These are phyloP conservation scores for Irpex lacteus DNA, from an alignment of 1,284 basidiomycete species.

Conservation along the genomic window DNA sequence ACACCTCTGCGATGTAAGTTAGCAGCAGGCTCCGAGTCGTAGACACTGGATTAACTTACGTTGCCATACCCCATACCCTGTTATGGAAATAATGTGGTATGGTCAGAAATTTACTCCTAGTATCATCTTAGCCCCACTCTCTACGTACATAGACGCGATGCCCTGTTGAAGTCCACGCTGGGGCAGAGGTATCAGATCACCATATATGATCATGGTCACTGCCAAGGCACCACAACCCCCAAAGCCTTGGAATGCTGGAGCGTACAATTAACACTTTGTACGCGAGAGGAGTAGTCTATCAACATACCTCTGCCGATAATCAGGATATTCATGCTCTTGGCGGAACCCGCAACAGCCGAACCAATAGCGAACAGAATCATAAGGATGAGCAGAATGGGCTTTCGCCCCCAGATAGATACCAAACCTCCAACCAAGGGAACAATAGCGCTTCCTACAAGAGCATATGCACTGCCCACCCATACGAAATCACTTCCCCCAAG, in stretches of 20 bases:
- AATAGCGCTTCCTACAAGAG: conserved; percentile 2
- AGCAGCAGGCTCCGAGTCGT: background rate
- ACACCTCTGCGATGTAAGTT: background rate
- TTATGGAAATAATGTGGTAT: conserved; percentile 1
- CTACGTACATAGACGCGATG: conserved; percentile 2
- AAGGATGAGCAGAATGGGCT: background rate
- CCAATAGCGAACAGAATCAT: conserved; percentile 5
- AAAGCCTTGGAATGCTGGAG: conserved; percentile 1
- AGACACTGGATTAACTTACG: background rate
- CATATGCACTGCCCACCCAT: too few species aligned
- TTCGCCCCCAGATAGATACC: background rate
- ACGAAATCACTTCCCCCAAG: conserved; percentile 7
- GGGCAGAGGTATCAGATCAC: conserved; percentile 4
- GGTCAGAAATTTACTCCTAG: background rate
- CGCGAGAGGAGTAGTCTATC: background rate
- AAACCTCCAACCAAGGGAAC: conserved; percentile 4
- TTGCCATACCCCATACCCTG: background rate
- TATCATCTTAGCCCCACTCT: too few species aligned
- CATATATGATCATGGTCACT: background rate
- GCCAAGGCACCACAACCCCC: conserved; percentile 1
- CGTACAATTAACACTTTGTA: background rate
- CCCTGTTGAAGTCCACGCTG: conserved; percentile 1
- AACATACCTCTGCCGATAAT: conserved; percentile 5
- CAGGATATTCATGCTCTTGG: conserved; percentile 5
- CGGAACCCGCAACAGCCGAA: conserved; percentile 1